phyloP scores from a whole-genome alignment of 768 basidiomycete species.

The Glaciozyma martinii region DNA sequence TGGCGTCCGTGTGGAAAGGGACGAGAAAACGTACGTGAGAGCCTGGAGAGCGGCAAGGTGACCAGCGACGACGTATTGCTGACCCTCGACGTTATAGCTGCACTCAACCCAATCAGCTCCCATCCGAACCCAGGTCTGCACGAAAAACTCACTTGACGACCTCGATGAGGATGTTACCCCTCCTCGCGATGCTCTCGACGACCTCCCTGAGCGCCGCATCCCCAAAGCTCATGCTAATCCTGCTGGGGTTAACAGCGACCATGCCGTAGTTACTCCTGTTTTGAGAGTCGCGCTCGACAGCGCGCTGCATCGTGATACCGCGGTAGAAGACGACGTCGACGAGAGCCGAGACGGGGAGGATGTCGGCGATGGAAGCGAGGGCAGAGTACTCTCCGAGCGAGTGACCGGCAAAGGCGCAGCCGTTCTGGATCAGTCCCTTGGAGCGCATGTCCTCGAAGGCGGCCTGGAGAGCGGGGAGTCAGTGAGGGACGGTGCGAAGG shows the following conservation, averaged over 20 bases:
- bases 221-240: constrained; percentile 87
- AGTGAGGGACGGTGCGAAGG: not conserved
- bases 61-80: constrained; percentile 99
- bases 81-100: constrained; percentile 56
- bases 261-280: constrained; percentile 96
- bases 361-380: constrained; percentile 92
- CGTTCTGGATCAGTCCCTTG: constrained; percentile 86
- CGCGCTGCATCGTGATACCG: constrained; percentile 99
- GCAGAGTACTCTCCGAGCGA: constrained; percentile 98
- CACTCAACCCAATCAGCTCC: not conserved
- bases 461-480: constrained; percentile 42
- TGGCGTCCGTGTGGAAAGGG: no score
- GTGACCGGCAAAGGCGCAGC: constrained; percentile 93
- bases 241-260: constrained; percentile 97
- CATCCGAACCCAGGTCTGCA: not conserved
- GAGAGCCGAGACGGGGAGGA: constrained; percentile 85
- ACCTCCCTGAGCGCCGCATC: constrained; percentile 95
- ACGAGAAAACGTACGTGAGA: constrained; percentile 64
- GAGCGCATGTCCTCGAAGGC: constrained; percentile 97
- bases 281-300: constrained; percentile 86
- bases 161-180: constrained; percentile 75
- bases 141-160: constrained; percentile 75
- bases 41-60: constrained; percentile 87
- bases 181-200: constrained; percentile 74
- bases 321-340: constrained; percentile 99